Base-by-base conservation (phyloP, 2,329 filamentous ascomycete genomes). In the Fusarium vanettenii region DNA sequence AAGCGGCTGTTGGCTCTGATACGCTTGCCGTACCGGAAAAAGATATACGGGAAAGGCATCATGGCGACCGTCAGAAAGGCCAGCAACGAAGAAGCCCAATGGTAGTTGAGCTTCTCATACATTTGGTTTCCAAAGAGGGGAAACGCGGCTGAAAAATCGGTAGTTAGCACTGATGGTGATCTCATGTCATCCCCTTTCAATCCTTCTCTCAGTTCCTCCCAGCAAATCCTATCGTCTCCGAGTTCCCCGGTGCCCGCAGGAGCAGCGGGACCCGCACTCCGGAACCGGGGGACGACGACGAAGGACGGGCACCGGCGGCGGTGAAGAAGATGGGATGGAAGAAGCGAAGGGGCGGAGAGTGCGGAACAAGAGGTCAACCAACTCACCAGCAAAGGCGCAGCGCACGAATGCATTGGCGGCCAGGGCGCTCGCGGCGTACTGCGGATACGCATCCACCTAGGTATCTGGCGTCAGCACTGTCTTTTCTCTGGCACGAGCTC, bases 391-490 rank as follows among this genome's bases (percentile, higher is more conserved):
- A 85, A 97, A 97, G 22, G 88, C 87, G 73, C 92, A 95, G 63
- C 95, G 89, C 67, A 93, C 89, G 81, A 97, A 94, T 56, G 92
- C 93, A 79, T 97, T 97, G 52, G 95, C 94, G 14, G 95, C 94
- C 82, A 98, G 87, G 5, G 95, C 94, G 67, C 89, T 92, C 56
- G 93, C 93, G 29, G 93, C 93, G 80, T 94, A 95, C 29, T 90
- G 83, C 64, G 93, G 92, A 82, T 95, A 95, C 25, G 93, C 92
- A 81, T 95, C 93, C 76, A 94, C 92, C 83, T 90, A 60, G 69
- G 8, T 33, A 25, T 66, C 52, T 61, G 64, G 56, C 57, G 50
- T 78, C 70, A 79, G 76, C 70, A 72, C 41, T 70, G 68, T 29
- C 64, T 75, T 43, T n/a, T 48, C 35, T 70, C 48, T 72, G 69